phyloP scores from a whole-genome alignment of 2,329 filamentous ascomycete species.

The Rhinocladiella similis region DNA sequence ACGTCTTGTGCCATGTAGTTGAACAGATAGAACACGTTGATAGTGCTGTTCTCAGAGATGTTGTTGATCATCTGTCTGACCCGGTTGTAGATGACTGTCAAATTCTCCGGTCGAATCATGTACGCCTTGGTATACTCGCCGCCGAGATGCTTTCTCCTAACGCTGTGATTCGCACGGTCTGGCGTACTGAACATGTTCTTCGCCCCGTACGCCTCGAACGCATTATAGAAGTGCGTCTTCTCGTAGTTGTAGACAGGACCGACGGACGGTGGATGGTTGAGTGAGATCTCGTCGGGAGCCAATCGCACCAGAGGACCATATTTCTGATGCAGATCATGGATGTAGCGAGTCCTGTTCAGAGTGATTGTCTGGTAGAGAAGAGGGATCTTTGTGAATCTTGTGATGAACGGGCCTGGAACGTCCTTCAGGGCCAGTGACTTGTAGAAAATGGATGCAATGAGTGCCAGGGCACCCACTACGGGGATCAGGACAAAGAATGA shows the following conservation, averaged over 20 bases:
- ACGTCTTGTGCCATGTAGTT: slow-evolving; percentile 13
- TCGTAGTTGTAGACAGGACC: slow-evolving; percentile 39
- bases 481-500: slow-evolving; percentile 7
- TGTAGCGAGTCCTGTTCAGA: slow-evolving; percentile 10
- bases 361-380: slow-evolving; percentile 15
- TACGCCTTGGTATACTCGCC: slow-evolving; percentile 12
- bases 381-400: slow-evolving; percentile 14
- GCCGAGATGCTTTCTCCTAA: slow-evolving; percentile 11
- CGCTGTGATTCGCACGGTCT: slow-evolving; percentile 6
- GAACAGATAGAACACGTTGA: slow-evolving; percentile 11
- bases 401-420: slow-evolving; percentile 14
- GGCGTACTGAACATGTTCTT: slow-evolving; percentile 41
- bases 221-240: slow-evolving; percentile 37
- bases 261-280: slow-evolving; percentile 40
- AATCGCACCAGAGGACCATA: slow-evolving; percentile 73
- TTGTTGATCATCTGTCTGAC: slow-evolving; percentile 12
- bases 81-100: slow-evolving; percentile 10
- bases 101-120: slow-evolving; percentile 7
- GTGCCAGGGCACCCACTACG: slow-evolving; percentile 7
- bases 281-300: slow-evolving; percentile 69
- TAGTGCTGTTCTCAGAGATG: slow-evolving; percentile 1
- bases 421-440: slow-evolving; percentile 12
- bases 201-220: slow-evolving; percentile 22
- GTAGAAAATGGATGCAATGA: slow-evolving; percentile 8
- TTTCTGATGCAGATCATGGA: slow-evolving; percentile 62